Conservation (phyloP, 2,329 filamentous ascomycete species). For the Pseudogymnoascus sp. region DNA sequence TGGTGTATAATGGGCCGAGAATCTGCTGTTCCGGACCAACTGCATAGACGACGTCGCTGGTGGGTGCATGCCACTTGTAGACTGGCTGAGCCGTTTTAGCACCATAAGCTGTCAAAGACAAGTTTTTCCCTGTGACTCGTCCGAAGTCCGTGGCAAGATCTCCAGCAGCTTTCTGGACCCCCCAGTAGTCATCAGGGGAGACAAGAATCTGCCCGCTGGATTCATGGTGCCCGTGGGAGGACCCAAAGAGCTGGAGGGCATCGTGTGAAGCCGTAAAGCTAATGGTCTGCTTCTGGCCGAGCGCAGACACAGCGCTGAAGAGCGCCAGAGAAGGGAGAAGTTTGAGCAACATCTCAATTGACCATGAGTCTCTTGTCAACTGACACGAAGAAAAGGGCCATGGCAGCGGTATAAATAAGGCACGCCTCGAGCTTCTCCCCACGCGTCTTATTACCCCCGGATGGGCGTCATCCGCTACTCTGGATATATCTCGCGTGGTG, state of each 20-base stretch:
- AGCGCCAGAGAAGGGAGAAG: constrained; percentile 17
- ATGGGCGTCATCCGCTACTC: neutral
- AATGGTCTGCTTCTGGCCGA: constrained; percentile 44
- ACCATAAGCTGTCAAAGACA: constrained; percentile 35
- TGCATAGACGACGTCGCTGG: constrained; percentile 26
- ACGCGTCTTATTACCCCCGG: neutral
- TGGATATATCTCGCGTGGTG: constrained; percentile 2
- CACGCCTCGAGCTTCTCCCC: constrained; percentile 11
- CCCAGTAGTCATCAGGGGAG: constrained; percentile 55
- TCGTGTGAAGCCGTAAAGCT: constrained; percentile 24
- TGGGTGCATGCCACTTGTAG: neutral
- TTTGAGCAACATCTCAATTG: constrained; percentile 12
- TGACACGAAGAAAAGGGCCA: constrained; percentile 9
- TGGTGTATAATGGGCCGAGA: constrained; percentile 38
- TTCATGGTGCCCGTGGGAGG: constrained; percentile 13
- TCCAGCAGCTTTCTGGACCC: constrained; percentile 57
- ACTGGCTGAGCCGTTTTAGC: neutral
- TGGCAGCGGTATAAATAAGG: constrained; percentile 11
- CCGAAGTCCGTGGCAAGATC: constrained; percentile 64
- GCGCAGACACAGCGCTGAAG: constrained; percentile 25
- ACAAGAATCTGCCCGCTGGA: constrained; percentile 44
- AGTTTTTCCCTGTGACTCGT: constrained; percentile 59
- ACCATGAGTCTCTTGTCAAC: constrained; percentile 2
- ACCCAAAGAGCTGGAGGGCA: constrained; percentile 13
- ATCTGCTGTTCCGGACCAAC: constrained; percentile 35